Conservation (phyloP, 192 early-diverging fungal species). For the Entrophospora sp. region DNA sequence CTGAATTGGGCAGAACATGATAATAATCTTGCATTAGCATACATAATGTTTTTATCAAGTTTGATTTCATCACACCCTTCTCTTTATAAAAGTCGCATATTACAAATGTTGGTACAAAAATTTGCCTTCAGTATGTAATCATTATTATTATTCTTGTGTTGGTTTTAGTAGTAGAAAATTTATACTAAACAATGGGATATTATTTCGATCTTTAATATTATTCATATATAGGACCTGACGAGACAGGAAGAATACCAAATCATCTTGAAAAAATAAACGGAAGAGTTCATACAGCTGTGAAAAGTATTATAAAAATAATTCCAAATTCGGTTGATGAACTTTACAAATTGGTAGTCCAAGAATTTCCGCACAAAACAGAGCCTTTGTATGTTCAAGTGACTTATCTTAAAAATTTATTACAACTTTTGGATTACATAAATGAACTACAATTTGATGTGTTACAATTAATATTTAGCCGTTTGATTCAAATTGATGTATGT, state of each 20-base stretch:
- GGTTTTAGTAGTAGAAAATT: no score
- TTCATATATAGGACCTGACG: neutral
- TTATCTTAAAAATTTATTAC: slow-evolving; percentile 70
- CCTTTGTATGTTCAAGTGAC: slow-evolving; percentile 43
- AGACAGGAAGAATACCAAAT: neutral
- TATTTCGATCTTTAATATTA: neutral
- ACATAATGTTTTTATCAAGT: neutral
- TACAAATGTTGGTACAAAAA: neutral
- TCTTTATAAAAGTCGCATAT: neutral
- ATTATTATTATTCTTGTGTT: neutral
- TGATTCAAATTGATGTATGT: slow-evolving; percentile 83
- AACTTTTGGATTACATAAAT: slow-evolving; percentile 67
- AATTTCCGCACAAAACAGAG: slow-evolving; percentile 69
- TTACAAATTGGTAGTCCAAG: slow-evolving; percentile 46
- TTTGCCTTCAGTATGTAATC: neutral
- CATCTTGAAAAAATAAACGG: slow-evolving; percentile 1
- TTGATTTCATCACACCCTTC: neutral
- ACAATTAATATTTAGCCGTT: slow-evolving; percentile 66
- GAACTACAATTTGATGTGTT: slow-evolving; percentile 64
- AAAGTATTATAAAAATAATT: neutral
- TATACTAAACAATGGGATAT: no score
- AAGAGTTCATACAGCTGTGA: slow-evolving; percentile 1
- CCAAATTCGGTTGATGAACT: slow-evolving; percentile 19
- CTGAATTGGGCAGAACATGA: neutral
- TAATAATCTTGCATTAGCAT: neutral